Conservation (phyloP, 208 protist species). For the Borovskyia barvae region DNA sequence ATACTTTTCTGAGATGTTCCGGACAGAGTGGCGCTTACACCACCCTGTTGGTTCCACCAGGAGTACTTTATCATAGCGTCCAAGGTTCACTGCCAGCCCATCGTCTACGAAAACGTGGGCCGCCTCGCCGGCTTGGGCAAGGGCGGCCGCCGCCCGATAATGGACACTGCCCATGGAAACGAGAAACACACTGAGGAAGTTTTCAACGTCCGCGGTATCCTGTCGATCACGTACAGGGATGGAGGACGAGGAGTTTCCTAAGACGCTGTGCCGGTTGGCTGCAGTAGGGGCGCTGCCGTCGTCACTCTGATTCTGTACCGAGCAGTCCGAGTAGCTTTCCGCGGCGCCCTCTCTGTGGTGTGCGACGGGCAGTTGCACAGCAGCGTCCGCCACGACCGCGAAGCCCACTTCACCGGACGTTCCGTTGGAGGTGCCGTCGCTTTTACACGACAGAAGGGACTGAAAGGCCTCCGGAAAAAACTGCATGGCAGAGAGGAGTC, state of each 20-base stretch:
- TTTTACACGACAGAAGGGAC: neutral
- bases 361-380: constrained; percentile 14
- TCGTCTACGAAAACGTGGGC: constrained; percentile 25
- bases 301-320: too few species aligned
- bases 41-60: constrained; percentile 86
- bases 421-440: neutral
- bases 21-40: constrained; percentile 22
- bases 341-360: neutral
- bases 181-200: constrained; percentile 22
- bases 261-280: too few species aligned
- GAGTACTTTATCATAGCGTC: constrained; percentile 53
- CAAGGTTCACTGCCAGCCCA: constrained; percentile 38
- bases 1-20: constrained; percentile 20
- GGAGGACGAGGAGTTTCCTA: neutral
- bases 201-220: neutral
- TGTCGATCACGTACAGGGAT: neutral
- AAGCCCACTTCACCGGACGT: neutral
- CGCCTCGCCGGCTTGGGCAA: neutral
- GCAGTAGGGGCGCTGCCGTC: too few species aligned
- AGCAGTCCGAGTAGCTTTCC: too few species aligned
- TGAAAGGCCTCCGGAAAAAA: constrained; percentile 29
- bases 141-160: constrained; percentile 14
- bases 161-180: constrained; percentile 18
- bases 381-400: constrained; percentile 9
- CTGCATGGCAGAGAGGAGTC: constrained; percentile 21